phyloP scores from a whole-genome alignment of 208 protist species.

The Trypanosoma avium region DNA sequence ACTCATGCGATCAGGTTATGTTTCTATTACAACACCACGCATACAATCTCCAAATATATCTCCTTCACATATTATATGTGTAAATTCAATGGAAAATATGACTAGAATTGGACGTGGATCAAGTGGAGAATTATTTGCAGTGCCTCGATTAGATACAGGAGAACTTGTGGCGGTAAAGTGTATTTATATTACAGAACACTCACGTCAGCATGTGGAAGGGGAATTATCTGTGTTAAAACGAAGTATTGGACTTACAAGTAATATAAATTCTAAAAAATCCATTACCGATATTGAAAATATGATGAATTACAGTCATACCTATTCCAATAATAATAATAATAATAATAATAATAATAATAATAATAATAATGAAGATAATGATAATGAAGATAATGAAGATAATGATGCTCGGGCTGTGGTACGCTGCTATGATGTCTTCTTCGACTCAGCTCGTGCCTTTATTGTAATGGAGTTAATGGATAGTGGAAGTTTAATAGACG shows the following conservation, averaged over 20 bases:
- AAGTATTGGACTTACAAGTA: constrained; percentile 8
- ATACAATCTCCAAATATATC: neutral
- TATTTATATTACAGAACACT: constrained; percentile 29
- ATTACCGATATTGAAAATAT: too few species aligned
- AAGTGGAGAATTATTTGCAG: constrained; percentile 24
- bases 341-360: neutral
- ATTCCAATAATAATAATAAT: neutral
- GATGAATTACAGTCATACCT: too few species aligned
- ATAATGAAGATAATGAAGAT: neutral
- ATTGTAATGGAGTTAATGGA: constrained; percentile 39
- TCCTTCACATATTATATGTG: constrained; percentile 11
- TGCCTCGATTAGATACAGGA: constrained; percentile 23
- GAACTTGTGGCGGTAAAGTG: constrained; percentile 33
- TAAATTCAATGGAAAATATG: constrained; percentile 15
- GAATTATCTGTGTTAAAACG: constrained; percentile 25
- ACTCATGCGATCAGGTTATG: neutral
- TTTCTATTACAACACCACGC: neutral
- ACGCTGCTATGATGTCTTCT: constrained; percentile 28
- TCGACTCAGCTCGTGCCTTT: constrained; percentile 10
- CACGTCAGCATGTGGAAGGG: constrained; percentile 24
- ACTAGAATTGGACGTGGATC: constrained; percentile 27
- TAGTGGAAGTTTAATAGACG: constrained; percentile 29
- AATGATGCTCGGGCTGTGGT: constrained; percentile 20
- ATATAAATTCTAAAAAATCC: too few species aligned
- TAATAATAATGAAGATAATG: neutral